Percentiles rank a stretch among this genome's conserved stretches.
Evolutionary conservation across 2,329 filamentous ascomycete species (phyloP).

Genomic region (Phyllosticta capitalensis): DNA sequence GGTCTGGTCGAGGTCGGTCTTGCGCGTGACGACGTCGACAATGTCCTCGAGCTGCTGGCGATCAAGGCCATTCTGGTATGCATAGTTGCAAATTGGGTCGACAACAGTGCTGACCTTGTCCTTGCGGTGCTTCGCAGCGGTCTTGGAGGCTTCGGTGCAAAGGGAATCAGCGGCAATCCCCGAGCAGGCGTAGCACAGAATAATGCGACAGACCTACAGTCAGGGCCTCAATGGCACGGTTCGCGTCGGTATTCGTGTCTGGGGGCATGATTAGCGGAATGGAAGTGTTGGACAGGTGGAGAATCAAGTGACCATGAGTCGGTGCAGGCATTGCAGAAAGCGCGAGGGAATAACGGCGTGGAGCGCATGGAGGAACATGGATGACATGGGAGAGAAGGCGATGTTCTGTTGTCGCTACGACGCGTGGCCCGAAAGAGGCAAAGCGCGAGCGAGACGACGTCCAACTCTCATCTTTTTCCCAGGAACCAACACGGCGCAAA

Average conservation of each 20-base stretch:
- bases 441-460: neutral
- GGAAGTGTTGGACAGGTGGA: neutral
- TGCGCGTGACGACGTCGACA: slow-evolving; percentile 56
- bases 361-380: neutral
- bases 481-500: neutral
- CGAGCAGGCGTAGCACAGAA: slow-evolving; percentile 9
- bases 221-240: slow-evolving; percentile 27
- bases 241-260: slow-evolving; percentile 7
- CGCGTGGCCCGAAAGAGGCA: neutral
- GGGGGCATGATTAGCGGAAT: slow-evolving; percentile 1
- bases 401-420: neutral
- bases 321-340: slow-evolving; percentile 6
- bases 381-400: neutral
- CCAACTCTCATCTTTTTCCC: neutral
- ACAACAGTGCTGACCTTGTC: slow-evolving; percentile 54
- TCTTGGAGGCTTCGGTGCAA: slow-evolving; percentile 23
- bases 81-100: slow-evolving; percentile 51
- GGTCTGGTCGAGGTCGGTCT: slow-evolving; percentile 65
- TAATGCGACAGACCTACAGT: slow-evolving; percentile 23
- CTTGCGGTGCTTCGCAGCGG: slow-evolving; percentile 55
- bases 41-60: slow-evolving; percentile 51
- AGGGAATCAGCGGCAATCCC: slow-evolving; percentile 17
- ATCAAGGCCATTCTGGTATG: slow-evolving; percentile 60
- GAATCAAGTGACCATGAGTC: neutral
- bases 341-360: neutral